Evolutionary conservation across 1,284 basidiomycete genomes (phyloP), one percentile per base, ranked within the genome.

Genomic region (Cutaneotrichosporon cutaneum): DNA sequence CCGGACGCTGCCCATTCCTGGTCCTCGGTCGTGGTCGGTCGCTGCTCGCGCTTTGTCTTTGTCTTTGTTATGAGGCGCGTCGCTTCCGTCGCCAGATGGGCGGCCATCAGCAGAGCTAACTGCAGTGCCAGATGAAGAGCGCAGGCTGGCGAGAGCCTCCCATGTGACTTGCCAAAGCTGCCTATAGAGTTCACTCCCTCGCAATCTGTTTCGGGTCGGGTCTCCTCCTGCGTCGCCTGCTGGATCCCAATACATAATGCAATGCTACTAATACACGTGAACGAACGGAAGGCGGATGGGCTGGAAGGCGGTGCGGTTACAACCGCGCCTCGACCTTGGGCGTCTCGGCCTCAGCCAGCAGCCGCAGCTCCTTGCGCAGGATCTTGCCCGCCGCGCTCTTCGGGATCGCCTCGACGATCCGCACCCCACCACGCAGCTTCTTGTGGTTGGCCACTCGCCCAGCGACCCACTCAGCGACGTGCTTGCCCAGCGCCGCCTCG

Each of bases 401-500:
- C 0, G 83, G 83, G 35, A 84, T 81, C 0, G 68, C 71, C 1
- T 81, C 78, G 10, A 83, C 61, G 22, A 82, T 62, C n/a, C 76
- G 60, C n/a, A 83, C 79, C 0, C 82, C 82, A 14, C 82, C 82
- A 10, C 79, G 68, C 6, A 83, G 69, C 22, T 71, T 68, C 70
- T 83, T 83, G 68, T 82, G 81, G 35, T 74, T 70, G 4, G 80
- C 77, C 27, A 81, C 88, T 48, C 84, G 83, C 14, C 68, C 70
- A 52, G 84, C 78, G 13, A 88, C 83, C 89, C 89, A 92, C 33
- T 78, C 77, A 52, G 82, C 81, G 1, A 90, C 81, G 16, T 79
- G 75, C 21, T 77, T 62, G 10, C 80, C 80, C 59, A 88, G 86
- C 0, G 24, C 85, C 26, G 26, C 33, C 26, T 59, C 55, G 9